Conservation (phyloP, 208 protist species). For the Acanthamoeba healyi region DNA sequence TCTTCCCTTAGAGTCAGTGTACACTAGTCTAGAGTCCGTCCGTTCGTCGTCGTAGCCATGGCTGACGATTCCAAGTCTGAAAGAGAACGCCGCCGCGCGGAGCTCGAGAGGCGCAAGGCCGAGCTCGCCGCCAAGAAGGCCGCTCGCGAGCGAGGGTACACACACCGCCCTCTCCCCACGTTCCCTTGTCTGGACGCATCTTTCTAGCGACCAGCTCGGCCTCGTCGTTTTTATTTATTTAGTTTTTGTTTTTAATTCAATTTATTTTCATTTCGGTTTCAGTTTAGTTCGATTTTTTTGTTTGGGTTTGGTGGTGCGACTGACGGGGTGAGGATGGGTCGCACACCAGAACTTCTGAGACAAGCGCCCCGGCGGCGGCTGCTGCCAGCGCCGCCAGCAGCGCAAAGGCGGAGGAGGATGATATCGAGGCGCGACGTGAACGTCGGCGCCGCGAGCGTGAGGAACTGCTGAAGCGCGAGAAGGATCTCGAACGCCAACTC, state of each 20-base stretch:
- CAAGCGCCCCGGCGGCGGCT: background rate
- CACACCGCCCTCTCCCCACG: background rate
- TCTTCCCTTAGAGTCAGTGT: background rate
- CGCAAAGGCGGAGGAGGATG: conserved; percentile 23
- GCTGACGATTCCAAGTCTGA: conserved; percentile 43
- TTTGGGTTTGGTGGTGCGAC: background rate
- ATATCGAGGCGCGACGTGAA: background rate
- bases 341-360: background rate
- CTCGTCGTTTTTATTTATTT: background rate
- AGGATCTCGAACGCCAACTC: conserved; percentile 45
- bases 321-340: background rate
- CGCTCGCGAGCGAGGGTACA: background rate
- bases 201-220: background rate
- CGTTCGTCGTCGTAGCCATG: background rate
- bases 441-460: background rate
- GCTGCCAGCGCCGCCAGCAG: background rate
- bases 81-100: conserved; percentile 47
- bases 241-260: background rate
- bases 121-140: conserved; percentile 71
- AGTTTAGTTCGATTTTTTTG: background rate
- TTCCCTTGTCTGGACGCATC: background rate
- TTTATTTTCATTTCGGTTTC: background rate
- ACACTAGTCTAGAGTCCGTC: background rate
- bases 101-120: conserved; percentile 46
- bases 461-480: background rate